phyloP scores from a whole-genome alignment of 345 rosid genomes.

The Streptanthus diversifolius region DNA sequence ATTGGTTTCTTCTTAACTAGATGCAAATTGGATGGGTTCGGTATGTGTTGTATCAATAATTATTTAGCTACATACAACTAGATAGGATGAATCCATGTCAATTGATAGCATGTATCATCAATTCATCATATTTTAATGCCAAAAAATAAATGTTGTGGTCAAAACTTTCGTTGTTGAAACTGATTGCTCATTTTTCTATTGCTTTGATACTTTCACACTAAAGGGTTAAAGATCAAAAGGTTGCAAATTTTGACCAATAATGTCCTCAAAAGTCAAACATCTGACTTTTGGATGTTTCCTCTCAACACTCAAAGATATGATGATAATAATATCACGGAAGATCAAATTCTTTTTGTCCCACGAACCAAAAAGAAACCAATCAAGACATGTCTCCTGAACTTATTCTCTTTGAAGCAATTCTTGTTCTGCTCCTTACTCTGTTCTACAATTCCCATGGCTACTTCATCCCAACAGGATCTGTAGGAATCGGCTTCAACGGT shows the following conservation, averaged over 20 bases:
- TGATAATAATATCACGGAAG: not conserved
- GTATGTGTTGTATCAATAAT: too few relatives aligned
- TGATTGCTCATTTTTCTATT: not conserved
- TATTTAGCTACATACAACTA: too few relatives aligned
- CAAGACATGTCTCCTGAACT: slow-evolving; percentile 16
- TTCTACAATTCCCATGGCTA: slow-evolving; percentile 12
- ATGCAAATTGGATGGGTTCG: too few relatives aligned
- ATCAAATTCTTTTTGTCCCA: not conserved
- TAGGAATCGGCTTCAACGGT: slow-evolving; percentile 29
- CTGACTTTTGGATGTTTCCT: slow-evolving; percentile 11
- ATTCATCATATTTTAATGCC: not conserved
- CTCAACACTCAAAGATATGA: not conserved
- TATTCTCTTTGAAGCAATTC: not conserved
- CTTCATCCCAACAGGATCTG: slow-evolving; percentile 22
- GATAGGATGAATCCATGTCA: not conserved
- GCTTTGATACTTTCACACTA: slow-evolving; percentile 2
- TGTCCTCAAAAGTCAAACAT: not conserved
- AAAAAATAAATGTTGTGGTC: not conserved
- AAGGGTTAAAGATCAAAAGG: not conserved
- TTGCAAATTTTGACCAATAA: slow-evolving; percentile 5
- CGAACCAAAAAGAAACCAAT: not conserved
- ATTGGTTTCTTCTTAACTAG: too few relatives aligned
- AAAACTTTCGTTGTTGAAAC: not conserved
- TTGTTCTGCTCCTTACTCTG: slow-evolving; percentile 23
- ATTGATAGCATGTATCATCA: not conserved